Evolutionary conservation across 768 basidiomycete species (phyloP).

Genomic region (Boletus reticuloceps): DNA sequence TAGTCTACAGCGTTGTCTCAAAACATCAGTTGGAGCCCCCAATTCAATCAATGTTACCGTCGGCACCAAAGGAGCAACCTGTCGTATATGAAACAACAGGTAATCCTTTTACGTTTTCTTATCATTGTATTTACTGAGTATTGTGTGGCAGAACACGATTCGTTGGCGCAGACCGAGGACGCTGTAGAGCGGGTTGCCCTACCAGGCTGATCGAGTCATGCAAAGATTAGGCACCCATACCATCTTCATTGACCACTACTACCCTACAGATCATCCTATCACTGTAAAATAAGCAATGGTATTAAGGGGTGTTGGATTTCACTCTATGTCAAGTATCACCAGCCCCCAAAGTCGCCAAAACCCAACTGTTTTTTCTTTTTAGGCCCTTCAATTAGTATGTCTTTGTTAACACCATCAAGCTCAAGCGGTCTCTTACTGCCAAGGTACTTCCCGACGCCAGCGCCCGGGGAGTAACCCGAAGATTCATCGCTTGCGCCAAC

Average conservation of each 20-base stretch:
- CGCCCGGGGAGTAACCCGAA: slow-evolving; percentile 27
- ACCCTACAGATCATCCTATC: slow-evolving; percentile 6
- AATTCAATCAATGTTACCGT: slow-evolving; percentile 45
- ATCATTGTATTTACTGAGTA: slow-evolving; percentile 2
- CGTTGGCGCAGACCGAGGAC: not conserved
- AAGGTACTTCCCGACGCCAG: slow-evolving; percentile 80
- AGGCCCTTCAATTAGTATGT: slow-evolving; percentile 39
- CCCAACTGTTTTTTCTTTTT: slow-evolving; percentile 84
- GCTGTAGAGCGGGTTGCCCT: slow-evolving; percentile 16
- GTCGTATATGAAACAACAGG: slow-evolving; percentile 31
- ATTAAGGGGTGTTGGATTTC: not conserved
- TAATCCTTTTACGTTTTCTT: slow-evolving; percentile 9
- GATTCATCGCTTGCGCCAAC: slow-evolving; percentile 51
- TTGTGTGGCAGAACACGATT: slow-evolving; percentile 1
- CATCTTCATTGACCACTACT: not conserved
- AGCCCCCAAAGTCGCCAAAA: slow-evolving; percentile 88
- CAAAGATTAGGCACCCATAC: not conserved
- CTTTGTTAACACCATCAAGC: slow-evolving; percentile 17
- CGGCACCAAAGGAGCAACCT: slow-evolving; percentile 49
- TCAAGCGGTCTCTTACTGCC: slow-evolving; percentile 48
- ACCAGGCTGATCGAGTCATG: slow-evolving; percentile 18
- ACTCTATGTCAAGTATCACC: slow-evolving; percentile 41
- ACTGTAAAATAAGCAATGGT: slow-evolving; percentile 12
- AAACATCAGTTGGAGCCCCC: slow-evolving; percentile 29
- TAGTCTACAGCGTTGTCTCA: not conserved